A percentile compares a stretch with the other conserved stretches of the same genome.
Evolutionary conservation across 2,329 filamentous ascomycete genomes (phyloP).

Genomic region (Thielaviopsis populi): DNA sequence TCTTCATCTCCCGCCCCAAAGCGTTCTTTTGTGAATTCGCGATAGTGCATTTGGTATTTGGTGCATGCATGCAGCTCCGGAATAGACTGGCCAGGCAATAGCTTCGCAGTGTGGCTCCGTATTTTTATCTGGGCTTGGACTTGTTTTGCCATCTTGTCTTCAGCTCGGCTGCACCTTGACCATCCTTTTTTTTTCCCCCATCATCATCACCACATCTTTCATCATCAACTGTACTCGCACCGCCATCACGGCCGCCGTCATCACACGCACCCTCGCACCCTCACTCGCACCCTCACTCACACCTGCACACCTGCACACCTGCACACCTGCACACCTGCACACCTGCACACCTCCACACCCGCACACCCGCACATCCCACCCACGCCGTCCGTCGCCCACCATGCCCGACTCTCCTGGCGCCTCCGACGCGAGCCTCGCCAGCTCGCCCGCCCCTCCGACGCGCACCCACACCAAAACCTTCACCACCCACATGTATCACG

Average conservation of each 20-base stretch:
- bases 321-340: too few species aligned
- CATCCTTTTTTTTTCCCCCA: not conserved
- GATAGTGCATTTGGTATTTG: not conserved
- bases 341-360: too few species aligned
- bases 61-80: not conserved
- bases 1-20: too few species aligned
- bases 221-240: not conserved
- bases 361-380: not conserved
- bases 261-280: too few species aligned
- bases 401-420: conserved; percentile 23
- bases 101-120: not conserved
- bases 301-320: too few species aligned
- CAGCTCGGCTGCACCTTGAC: not conserved
- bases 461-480: conserved; percentile 29
- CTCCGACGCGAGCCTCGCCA: conserved; percentile 33
- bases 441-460: conserved; percentile 31
- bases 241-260: too few species aligned
- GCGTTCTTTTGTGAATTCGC: not conserved
- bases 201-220: not conserved
- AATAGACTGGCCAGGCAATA: not conserved
- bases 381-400: not conserved
- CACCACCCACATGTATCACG: conserved; percentile 30
- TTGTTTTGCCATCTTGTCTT: not conserved
- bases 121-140: not conserved
- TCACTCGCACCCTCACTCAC: too few species aligned